Evolutionary conservation across 768 basidiomycete species (phyloP), one percentile per base, ranked within the genome.

Genomic region (Termitomyces sp.): DNA sequence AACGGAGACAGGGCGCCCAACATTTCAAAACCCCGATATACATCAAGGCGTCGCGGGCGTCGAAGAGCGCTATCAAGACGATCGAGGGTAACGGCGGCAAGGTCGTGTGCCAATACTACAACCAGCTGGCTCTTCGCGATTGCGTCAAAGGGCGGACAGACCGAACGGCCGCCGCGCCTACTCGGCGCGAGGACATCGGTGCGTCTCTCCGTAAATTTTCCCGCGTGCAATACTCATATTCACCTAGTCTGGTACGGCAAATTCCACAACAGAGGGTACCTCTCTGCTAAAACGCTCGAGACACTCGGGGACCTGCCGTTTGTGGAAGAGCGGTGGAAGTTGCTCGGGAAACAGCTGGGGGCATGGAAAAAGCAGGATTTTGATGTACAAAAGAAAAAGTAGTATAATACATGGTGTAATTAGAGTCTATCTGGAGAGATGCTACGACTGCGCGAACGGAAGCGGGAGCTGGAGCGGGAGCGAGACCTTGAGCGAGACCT

Each of bases 61-160:
- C 93, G 26, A 85, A 90, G 69, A 83, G 83, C 50, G 95, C 97
- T 10, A 92, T 98, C 58, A 70, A 80, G 55, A 91, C 94, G 0
- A 85, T 99, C 56, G 93, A 98, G 70, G 76, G 77, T 18, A 79
- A 77, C 10, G 93, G 95, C 26, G 96, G 96, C 28, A 83, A 84
- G 50, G 85, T 98, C 38, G 84, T 89, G 49, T 95, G 94, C 76
- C 89, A 92, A 68, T 96, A 91, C 71, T 94, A 96, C 75, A 98
- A 98, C 73, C 73, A 82, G 20, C 80, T 97, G 36, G 87, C 91
- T 0, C 81, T 98, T 50, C 83, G 86, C 40, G 91, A 94, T 66
- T 88, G 85, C 61, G 72, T 93, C 62, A 85, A 89, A 64, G 86
- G 86, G 5, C 80, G 84, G 33, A 83, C 79, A 20, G 90, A 94